These are phyloP conservation scores for Hanseniaspora opuntiae DNA, from an alignment of 805 yeast species.

Conservation along the genomic window DNA sequence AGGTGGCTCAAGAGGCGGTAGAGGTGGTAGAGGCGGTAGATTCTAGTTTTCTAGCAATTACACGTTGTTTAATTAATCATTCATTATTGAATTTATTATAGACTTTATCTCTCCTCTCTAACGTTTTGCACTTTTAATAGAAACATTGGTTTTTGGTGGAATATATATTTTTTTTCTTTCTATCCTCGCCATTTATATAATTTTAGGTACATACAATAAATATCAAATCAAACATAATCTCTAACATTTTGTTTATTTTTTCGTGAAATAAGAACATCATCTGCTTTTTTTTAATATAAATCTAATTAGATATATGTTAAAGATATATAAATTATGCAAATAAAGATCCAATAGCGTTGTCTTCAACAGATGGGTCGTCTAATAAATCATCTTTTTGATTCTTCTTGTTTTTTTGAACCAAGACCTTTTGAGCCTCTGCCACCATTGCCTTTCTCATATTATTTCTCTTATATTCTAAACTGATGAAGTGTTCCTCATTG, in stretches of 20 bases:
- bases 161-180: background rate
- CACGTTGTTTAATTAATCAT: background rate
- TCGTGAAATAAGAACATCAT: background rate
- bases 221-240: background rate
- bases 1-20: slow-evolving; percentile 20
- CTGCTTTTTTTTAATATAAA: no score
- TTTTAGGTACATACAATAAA: background rate
- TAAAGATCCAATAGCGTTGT: slow-evolving; percentile 48
- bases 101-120: background rate
- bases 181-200: background rate
- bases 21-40: slow-evolving; percentile 17
- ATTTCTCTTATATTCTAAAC: slow-evolving; percentile 22
- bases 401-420: slow-evolving; percentile 39
- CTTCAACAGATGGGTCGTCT: slow-evolving; percentile 62
- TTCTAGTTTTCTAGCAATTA: background rate
- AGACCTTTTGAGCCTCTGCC: slow-evolving; percentile 42
- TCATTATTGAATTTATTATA: background rate
- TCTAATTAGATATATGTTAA: background rate
- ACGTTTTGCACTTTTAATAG: background rate
- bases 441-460: slow-evolving; percentile 32
- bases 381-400: slow-evolving; percentile 35
- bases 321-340: slow-evolving; percentile 30
- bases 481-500: slow-evolving; percentile 27
- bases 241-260: no score
- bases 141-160: background rate